Evolutionary conservation across 805 yeast species (phyloP), one percentile per base, ranked within the genome.

Genomic region (Huiozyma naganishii): DNA sequence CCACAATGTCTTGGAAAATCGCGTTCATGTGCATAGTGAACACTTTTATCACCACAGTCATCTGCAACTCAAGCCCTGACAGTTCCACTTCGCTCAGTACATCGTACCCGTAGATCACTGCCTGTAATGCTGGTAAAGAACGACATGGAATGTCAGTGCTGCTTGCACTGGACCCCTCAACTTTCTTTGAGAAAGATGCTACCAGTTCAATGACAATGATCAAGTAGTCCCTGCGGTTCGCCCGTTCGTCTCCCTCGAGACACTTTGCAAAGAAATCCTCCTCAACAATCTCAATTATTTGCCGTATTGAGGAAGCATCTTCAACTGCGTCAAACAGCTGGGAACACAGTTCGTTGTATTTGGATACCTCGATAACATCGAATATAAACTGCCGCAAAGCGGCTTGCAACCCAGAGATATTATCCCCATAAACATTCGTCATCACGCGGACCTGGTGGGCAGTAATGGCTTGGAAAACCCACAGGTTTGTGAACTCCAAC

Each of bases 401-500:
- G 3, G 40, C 13, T 5, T 29, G 29, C 13, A 37, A 34, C 6
- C 37, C 23, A 7, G 36, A 39, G 10, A 52, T 34, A 12, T 41
- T 34, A 9, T 48, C 44, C 29, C 52, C 36, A 33, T 44, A 48
- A 37, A 44, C 56, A 23, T 48, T 46, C 23, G 4, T 17, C 23
- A 17, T 17, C 23, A 3, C 23, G 23, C 23, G 23, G 23, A 17
- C 23, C 4, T 17, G 23, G 4, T 17, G 23, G 23, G 23, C 23
- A 2, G 63, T 54, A 34, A 48, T 51, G 1, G 54, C 52, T 41
- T 61, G 62, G 41, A 59, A 59, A 7, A 59, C 45, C 64, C 64
- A 58, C 23, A 58, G 36, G 42, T 59, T 62, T 7, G 60, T 49
- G 42, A 62, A 62, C 42, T 61, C 59, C 37, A 41, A 32, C 10